Evolutionary conservation across 257 asterid genomes (phyloP), one percentile per base, ranked within the genome.

Genomic region (Solanum ossicruentum): DNA sequence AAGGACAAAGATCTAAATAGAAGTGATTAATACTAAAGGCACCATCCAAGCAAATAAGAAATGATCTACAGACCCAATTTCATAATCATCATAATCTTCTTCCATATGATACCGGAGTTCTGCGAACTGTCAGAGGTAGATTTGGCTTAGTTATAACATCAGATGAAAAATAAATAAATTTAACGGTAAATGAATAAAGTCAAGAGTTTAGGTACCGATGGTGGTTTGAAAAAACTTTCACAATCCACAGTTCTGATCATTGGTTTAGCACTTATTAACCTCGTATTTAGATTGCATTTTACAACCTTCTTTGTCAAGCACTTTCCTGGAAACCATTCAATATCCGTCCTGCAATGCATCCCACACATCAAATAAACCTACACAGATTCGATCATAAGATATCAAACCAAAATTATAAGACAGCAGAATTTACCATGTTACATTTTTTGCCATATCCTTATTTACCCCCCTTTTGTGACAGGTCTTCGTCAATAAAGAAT

Each of bases 11-110:
- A 32, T 21, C 55, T 4, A 55, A 11, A 12, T 20, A 72, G 63
- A 5, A 39, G 84, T 56, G 39, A 73, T 21, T 23, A 43, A 12
- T 51, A 55, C 67, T 18, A 26, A 18, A 57, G 47, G 82, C 28
- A 47, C 80, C 9, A 79, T 60, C 60, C n/a, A 61, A 66, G 23
- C 17, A 71, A 54, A 82, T 78, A 83, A 56, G 52, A 80, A 49
- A 60, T 39, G 17, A 32, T 32, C 36, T n/a, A 85, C 96, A 87
- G 85, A 95, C 98, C 98, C 98, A 80, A 90, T 89, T 80, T 93
- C 98, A 83, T 93, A 93, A 84, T 95, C 98, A 77, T 93, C 98
- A 83, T 93, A 93, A 84, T 95, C 97, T 88, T 94, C 94, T 89
- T 95, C 93, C 95, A 95, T 90, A 85, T 86, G 82, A 90, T 88